phyloP scores from a whole-genome alignment of 2,329 filamentous ascomycete genomes.

The Phialocephala sp. region DNA sequence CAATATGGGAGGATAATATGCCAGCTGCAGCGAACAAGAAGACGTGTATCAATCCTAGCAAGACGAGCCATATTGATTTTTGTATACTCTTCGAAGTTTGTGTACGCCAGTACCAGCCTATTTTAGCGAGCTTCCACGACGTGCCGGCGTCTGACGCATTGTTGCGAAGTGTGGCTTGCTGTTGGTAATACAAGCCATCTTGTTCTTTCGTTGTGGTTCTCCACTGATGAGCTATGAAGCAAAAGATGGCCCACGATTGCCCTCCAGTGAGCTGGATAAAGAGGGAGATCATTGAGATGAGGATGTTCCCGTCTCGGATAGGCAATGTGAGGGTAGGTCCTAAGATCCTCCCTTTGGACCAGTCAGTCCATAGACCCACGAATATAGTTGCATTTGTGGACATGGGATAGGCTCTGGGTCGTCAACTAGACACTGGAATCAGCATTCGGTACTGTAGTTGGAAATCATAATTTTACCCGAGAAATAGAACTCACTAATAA shows the following conservation, averaged over 20 bases:
- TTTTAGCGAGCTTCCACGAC: not conserved
- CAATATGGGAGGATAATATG: not conserved
- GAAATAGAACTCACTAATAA: no score
- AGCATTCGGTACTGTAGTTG: no score
- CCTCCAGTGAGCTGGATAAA: slow-evolving; percentile 1
- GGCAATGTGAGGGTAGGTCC: not conserved
- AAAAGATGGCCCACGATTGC: not conserved
- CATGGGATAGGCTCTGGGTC: no score
- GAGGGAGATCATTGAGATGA: not conserved
- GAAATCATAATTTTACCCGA: no score
- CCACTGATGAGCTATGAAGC: slow-evolving; percentile 1
- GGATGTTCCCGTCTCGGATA: not conserved
- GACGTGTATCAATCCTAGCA: not conserved
- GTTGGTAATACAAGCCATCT: slow-evolving; percentile 1
- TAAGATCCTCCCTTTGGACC: not conserved
- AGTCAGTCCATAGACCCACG: not conserved
- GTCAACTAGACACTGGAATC: no score
- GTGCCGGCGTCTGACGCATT: not conserved
- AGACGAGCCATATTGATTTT: not conserved
- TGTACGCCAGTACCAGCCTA: not conserved
- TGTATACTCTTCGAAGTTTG: not conserved
- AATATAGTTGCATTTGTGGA: not conserved
- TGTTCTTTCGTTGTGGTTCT: not conserved
- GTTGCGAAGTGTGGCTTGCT: not conserved
- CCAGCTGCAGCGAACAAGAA: not conserved